These are phyloP conservation scores for Phytophthora kernoviae DNA, from an alignment of 352 stramenopile species.

Conservation along the genomic window DNA sequence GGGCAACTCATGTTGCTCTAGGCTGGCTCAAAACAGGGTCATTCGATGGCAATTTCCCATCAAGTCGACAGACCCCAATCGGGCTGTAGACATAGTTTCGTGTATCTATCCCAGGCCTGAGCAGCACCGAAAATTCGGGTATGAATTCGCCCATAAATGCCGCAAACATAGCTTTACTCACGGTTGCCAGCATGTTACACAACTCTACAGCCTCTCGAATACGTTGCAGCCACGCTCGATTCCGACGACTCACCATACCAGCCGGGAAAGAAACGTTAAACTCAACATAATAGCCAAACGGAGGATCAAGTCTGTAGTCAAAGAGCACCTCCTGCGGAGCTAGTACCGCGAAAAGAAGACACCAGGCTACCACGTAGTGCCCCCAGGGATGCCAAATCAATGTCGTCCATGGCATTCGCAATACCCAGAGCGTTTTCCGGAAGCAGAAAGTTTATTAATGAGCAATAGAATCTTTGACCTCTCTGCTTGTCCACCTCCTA, in stretches of 20 bases:
- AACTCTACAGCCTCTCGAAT: not conserved
- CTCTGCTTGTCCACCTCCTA: too few species aligned
- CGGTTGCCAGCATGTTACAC: not conserved
- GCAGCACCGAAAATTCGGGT: too few species aligned
- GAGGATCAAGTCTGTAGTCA: too few species aligned
- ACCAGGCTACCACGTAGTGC: too few species aligned
- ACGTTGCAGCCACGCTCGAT: not conserved
- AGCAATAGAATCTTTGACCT: too few species aligned
- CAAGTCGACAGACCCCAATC: conserved; percentile 22
- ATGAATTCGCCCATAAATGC: not conserved
- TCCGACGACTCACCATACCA: too few species aligned
- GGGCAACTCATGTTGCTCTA: conserved; percentile 13
- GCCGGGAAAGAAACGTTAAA: too few species aligned
- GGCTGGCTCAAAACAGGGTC: not conserved
- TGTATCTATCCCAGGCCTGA: not conserved
- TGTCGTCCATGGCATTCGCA: too few species aligned
- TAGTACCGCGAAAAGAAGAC: too few species aligned
- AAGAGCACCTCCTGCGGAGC: too few species aligned
- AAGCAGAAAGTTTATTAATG: not conserved
- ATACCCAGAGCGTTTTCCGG: not conserved
- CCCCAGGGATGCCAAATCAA: too few species aligned
- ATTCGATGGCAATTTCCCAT: conserved; percentile 11
- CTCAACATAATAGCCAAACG: too few species aligned
- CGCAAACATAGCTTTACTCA: not conserved
- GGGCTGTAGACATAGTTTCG: not conserved